phyloP scores from a whole-genome alignment of 805 yeast species.

The Suhomyces canberraensis region DNA sequence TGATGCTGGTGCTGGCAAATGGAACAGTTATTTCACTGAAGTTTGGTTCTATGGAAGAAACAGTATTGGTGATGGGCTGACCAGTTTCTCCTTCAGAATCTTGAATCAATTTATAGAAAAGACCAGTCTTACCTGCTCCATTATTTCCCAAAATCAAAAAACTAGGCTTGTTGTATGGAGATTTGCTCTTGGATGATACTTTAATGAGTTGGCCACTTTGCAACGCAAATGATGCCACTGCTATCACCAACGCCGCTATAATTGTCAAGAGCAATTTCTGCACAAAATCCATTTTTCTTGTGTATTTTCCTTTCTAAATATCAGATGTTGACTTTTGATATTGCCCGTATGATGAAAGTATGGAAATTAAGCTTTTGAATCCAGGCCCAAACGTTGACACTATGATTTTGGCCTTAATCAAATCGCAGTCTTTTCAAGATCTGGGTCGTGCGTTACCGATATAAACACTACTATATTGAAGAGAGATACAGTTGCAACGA shows the following conservation, averaged over 20 bases:
- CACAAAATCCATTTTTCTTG: constrained; percentile 32
- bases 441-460: too few species aligned
- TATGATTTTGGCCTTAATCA: too few species aligned
- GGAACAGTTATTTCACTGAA: constrained; percentile 29
- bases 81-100: constrained; percentile 11
- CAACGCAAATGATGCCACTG: constrained; percentile 20
- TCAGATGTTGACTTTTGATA: too few species aligned
- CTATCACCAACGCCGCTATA: constrained; percentile 25
- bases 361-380: too few species aligned
- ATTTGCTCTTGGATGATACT: constrained; percentile 1
- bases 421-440: too few species aligned
- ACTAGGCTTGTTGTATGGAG: constrained; percentile 44
- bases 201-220: constrained; percentile 15
- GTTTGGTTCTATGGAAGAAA: constrained; percentile 40
- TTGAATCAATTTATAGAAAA: constrained; percentile 36
- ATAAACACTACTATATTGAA: too few species aligned
- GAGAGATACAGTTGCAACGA: too few species aligned
- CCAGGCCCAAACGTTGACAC: too few species aligned
- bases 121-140: constrained; percentile 62
- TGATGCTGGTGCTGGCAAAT: constrained; percentile 31
- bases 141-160: constrained; percentile 64
- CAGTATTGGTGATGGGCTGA: constrained; percentile 19
- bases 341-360: too few species aligned
- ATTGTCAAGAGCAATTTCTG: constrained; percentile 22
- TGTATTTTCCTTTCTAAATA: too few species aligned